These are phyloP conservation scores for Phytophthora syringae DNA, from an alignment of 352 stramenopile species.

Conservation along the genomic window DNA sequence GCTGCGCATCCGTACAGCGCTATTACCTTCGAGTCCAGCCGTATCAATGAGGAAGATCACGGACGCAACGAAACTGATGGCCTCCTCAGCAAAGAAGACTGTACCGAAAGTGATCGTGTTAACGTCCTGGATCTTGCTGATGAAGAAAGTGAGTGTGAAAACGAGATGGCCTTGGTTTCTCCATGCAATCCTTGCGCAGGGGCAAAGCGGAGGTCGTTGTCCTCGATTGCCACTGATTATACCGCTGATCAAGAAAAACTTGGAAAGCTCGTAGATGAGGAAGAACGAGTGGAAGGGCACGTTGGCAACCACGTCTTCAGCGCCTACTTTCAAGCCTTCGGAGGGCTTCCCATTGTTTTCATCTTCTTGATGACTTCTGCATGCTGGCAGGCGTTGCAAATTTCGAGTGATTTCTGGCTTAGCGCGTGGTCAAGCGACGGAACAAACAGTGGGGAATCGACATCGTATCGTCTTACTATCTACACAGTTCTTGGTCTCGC, in stretches of 20 bases:
- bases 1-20: conserved; percentile 15
- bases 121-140: conserved; percentile 13
- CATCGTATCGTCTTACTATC: conserved; percentile 46
- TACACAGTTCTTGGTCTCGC: conserved; percentile 50
- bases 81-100: conserved; percentile 8
- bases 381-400: conserved; percentile 74
- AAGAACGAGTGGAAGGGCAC: conserved; percentile 36
- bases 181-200: conserved; percentile 31
- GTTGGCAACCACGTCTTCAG: conserved; percentile 45
- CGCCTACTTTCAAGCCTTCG: conserved; percentile 51
- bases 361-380: conserved; percentile 63
- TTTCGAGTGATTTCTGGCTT: conserved; percentile 91
- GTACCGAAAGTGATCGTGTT: conserved; percentile 6
- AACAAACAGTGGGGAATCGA: conserved; percentile 39
- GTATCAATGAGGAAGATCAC: not conserved
- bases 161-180: conserved; percentile 38
- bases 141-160: conserved; percentile 21
- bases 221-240: conserved; percentile 1
- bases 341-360: conserved; percentile 40
- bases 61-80: conserved; percentile 15
- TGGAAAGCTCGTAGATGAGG: conserved; percentile 38
- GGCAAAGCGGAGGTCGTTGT: conserved; percentile 6
- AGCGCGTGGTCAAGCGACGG: conserved; percentile 79
- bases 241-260: conserved; percentile 15
- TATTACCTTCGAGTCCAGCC: conserved; percentile 6